A percentile compares a stretch with the other conserved stretches of the same genome.
phyloP scores from a whole-genome alignment of 768 basidiomycete genomes.

The Pleurotus cornucopiae region DNA sequence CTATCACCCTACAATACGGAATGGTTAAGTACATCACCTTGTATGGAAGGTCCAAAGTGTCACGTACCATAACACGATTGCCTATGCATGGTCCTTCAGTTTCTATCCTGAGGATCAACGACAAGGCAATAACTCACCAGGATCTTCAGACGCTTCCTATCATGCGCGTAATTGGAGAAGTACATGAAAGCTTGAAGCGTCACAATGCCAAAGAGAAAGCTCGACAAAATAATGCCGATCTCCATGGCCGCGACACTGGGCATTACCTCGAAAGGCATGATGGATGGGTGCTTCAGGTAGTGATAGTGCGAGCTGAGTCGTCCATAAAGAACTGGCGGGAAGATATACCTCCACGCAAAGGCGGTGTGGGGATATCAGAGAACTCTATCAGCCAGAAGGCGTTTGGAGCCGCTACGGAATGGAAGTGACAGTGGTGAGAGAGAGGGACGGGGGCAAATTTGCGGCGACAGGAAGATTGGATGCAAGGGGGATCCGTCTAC shows the following conservation, averaged over 20 bases:
- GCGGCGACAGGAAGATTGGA: constrained; percentile 4
- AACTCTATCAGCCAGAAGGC: background rate
- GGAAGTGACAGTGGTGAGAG: background rate
- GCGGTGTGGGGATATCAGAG: constrained; percentile 1
- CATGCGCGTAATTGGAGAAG: constrained; percentile 19
- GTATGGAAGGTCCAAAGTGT: no score
- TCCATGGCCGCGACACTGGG: constrained; percentile 18
- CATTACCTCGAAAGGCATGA: constrained; percentile 4
- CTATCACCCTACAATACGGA: constrained; percentile 17
- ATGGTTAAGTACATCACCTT: no score
- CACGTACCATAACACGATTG: no score
- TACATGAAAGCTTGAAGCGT: constrained; percentile 22
- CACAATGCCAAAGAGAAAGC: constrained; percentile 25
- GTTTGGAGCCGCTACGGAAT: background rate
- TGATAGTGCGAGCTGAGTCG: background rate
- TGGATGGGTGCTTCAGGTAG: background rate
- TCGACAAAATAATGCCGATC: constrained; percentile 20
- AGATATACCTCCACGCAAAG: constrained; percentile 5
- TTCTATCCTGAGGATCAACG: no score
- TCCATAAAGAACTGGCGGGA: constrained; percentile 5
- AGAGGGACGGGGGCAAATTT: background rate
- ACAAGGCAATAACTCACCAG: constrained; percentile 13
- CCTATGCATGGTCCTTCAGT: no score
- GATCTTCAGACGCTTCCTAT: constrained; percentile 16
- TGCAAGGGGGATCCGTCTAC: background rate